phyloP scores from a whole-genome alignment of 2,329 filamentous ascomycete species.

The Colletotrichum sp. region DNA sequence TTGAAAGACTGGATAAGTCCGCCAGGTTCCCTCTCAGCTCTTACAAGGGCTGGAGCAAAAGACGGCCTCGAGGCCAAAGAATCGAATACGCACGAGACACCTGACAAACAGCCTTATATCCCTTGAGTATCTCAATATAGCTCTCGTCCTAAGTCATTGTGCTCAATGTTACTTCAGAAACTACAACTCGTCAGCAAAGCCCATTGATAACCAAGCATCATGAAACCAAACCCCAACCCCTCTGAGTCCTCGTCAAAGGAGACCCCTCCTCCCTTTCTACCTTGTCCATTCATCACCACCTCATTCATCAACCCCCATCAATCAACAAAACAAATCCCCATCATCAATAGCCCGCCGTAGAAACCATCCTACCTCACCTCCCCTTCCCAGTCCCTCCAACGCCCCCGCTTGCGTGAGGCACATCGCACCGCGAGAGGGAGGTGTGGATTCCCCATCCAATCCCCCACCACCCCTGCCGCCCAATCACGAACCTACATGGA shows the following conservation, averaged over 20 bases:
- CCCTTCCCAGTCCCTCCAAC: background rate
- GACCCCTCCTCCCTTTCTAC: background rate
- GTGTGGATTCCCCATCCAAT: background rate
- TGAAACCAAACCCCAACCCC: background rate
- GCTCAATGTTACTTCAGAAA: background rate
- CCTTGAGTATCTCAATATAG: background rate
- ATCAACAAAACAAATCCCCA: background rate
- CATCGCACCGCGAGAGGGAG: background rate
- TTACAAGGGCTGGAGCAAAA: too few species aligned
- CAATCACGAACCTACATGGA: background rate
- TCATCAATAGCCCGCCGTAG: background rate
- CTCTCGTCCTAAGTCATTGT: background rate
- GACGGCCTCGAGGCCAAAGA: background rate
- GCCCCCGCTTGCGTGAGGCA: background rate
- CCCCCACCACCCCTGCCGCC: background rate
- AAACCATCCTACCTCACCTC: background rate
- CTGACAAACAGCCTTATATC: background rate
- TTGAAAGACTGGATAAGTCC: accelerated
- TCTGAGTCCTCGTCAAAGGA: background rate
- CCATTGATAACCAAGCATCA: background rate
- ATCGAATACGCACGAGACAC: background rate
- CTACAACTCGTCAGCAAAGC: background rate
- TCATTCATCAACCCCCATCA: background rate
- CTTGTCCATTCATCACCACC: background rate
- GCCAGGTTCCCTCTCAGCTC: background rate